phyloP scores from a whole-genome alignment of 331 rosid species.

The Quercus tomentella region DNA sequence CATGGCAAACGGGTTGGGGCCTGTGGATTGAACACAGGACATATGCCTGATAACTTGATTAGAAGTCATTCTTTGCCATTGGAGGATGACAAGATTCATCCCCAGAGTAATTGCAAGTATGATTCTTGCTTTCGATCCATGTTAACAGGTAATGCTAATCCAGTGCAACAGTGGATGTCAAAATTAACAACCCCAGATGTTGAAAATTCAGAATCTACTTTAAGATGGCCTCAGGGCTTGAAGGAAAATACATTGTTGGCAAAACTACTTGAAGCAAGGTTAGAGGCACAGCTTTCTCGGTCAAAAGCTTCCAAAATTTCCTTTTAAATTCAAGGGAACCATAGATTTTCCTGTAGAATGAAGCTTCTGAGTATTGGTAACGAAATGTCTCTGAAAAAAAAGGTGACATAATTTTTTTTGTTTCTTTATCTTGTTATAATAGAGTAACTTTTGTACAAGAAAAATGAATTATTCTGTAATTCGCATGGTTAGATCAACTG shows the following conservation, averaged over 20 bases:
- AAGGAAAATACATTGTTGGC: slow-evolving; percentile 80
- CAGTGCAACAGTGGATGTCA: slow-evolving; percentile 44
- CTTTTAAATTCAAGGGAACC: slow-evolving; percentile 5
- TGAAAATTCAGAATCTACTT: slow-evolving; percentile 32
- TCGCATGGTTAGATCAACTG: no score
- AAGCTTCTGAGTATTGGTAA: background rate
- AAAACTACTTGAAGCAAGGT: slow-evolving; percentile 78
- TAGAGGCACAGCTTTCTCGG: slow-evolving; percentile 49
- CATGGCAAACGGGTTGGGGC: slow-evolving; percentile 2
- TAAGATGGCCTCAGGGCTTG: slow-evolving; percentile 56
- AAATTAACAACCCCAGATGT: slow-evolving; percentile 33
- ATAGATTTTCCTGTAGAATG: background rate
- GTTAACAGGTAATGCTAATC: slow-evolving; percentile 35
- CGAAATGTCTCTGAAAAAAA: background rate
- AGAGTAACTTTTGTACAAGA: no score
- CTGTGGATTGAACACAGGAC: slow-evolving; percentile 19
- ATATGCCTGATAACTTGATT: slow-evolving; percentile 16
- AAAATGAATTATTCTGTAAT: no score
- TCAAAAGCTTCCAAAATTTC: slow-evolving; percentile 29
- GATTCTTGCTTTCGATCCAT: slow-evolving; percentile 28
- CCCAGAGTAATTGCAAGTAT: slow-evolving; percentile 42
- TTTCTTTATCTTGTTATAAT: background rate
- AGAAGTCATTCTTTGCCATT: slow-evolving; percentile 41
- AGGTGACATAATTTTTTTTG: background rate
- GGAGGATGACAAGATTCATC: slow-evolving; percentile 30